Conservation (phyloP, 192 early-diverging fungal species). For the Allomyces arbusculus region DNA sequence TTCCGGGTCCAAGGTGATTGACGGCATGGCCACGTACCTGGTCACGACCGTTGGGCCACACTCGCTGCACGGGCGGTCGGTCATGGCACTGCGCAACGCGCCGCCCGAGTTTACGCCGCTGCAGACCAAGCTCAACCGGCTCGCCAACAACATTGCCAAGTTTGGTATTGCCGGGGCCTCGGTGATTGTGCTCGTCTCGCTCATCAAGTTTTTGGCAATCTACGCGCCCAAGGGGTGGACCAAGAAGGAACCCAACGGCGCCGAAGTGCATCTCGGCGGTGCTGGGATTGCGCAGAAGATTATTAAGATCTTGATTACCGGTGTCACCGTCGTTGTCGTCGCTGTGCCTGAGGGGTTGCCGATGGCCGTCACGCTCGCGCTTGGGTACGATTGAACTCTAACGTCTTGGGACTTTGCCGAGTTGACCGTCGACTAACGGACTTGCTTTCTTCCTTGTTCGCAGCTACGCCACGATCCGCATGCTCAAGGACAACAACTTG, state of each 20-base stretch:
- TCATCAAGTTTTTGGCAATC: conserved; percentile 17
- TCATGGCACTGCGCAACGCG: conserved; percentile 64
- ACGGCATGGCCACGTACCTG: conserved; percentile 63
- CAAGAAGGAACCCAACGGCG: conserved; percentile 17
- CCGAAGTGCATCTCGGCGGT: conserved; percentile 30
- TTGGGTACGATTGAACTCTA: no score
- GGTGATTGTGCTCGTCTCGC: conserved; percentile 49
- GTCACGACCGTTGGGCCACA: conserved; percentile 66
- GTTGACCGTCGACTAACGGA: no score
- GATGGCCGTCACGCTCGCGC: conserved; percentile 65
- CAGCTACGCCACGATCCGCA: conserved; percentile 8
- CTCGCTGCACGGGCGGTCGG: conserved; percentile 75
- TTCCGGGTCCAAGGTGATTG: conserved; percentile 74
- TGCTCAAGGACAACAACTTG: conserved; percentile 62
- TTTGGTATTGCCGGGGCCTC: conserved; percentile 64
- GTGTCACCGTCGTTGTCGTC: conserved; percentile 64
- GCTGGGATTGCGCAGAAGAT: conserved; percentile 32
- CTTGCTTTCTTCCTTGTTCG: no score
- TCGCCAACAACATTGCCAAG: conserved; percentile 89
- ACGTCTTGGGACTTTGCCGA: no score
- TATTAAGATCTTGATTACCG: conserved; percentile 53
- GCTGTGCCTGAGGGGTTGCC: conserved; percentile 75
- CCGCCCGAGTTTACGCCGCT: conserved; percentile 68
- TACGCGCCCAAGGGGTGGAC: not conserved
- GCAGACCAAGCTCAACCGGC: conserved; percentile 65